These are phyloP conservation scores for Phytophthora sansomeana DNA, from an alignment of 352 stramenopile genomes.

Conservation along the genomic window DNA sequence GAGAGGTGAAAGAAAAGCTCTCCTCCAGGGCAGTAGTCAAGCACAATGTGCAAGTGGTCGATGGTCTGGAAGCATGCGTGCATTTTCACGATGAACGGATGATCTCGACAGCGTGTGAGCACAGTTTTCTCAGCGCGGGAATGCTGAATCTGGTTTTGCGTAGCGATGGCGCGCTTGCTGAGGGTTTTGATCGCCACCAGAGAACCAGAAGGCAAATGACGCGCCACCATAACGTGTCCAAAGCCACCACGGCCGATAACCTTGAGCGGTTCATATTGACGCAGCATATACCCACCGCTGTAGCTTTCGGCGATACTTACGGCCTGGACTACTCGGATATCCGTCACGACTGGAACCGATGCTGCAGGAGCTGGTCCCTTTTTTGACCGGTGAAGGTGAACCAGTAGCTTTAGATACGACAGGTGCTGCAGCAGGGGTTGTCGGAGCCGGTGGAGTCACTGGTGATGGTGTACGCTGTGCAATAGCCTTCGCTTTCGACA, in stretches of 20 bases:
- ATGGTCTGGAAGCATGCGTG: conserved; percentile 91
- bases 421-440: conserved; percentile 3
- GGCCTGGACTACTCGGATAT: conserved; percentile 72
- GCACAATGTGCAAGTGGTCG: conserved; percentile 73
- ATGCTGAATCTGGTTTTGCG: conserved; percentile 88
- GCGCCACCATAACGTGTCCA: conserved; percentile 85
- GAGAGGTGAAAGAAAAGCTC: conserved; percentile 91
- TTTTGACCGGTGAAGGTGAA: conserved; percentile 30
- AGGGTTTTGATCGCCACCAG: conserved; percentile 86
- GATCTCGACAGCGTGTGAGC: conserved; percentile 87
- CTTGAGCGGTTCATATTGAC: conserved; percentile 82
- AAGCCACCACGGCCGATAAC: conserved; percentile 88
- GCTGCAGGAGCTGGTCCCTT: conserved; percentile 22
- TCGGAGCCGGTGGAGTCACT: conserved; percentile 12
- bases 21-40: conserved; percentile 81
- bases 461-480: conserved; percentile 25
- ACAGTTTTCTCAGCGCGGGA: conserved; percentile 88
- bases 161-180: conserved; percentile 81
- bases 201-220: conserved; percentile 60
- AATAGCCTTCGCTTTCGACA: conserved; percentile 35
- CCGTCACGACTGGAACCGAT: conserved; percentile 33
- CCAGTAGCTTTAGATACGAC: conserved; percentile 10
- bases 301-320: conserved; percentile 85
- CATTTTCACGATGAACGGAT: conserved; percentile 93
- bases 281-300: conserved; percentile 75